Evolutionary conservation across 2,329 filamentous ascomycete genomes (phyloP).

Genomic region (Arthrobotrys musiformis): DNA sequence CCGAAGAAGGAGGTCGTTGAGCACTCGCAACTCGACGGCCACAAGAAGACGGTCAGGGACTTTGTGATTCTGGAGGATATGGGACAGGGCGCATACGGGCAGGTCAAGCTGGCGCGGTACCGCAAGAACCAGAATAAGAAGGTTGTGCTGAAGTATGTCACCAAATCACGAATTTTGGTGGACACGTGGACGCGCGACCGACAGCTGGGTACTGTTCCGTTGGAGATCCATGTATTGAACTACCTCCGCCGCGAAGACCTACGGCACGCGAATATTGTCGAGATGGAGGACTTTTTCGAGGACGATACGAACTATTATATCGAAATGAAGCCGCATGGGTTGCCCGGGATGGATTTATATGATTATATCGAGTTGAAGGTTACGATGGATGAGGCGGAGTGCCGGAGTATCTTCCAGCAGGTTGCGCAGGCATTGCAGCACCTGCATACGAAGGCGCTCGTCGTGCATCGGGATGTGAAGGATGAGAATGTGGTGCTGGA

Average conservation of each 20-base stretch:
- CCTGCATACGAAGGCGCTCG: slow-evolving; percentile 86
- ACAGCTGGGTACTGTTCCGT: slow-evolving; percentile 88
- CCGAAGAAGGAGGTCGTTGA: slow-evolving; percentile 62
- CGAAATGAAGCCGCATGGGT: slow-evolving; percentile 93
- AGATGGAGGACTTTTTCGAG: slow-evolving; percentile 79
- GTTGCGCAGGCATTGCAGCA: slow-evolving; percentile 90
- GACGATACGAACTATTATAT: slow-evolving; percentile 97
- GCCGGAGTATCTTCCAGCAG: slow-evolving; percentile 92
- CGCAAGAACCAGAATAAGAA: slow-evolving; percentile 80
- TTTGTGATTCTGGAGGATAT: slow-evolving; percentile 96
- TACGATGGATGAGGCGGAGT: slow-evolving; percentile 96
- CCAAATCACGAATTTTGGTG: slow-evolving; percentile 93
- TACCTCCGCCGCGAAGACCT: slow-evolving; percentile 81
- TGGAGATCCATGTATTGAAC: slow-evolving; percentile 97
- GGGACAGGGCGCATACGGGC: slow-evolving; percentile 97
- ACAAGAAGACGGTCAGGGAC: slow-evolving; percentile 86
- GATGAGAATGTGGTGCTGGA: slow-evolving; percentile 98
- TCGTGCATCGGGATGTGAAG: slow-evolving; percentile 98
- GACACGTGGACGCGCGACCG: slow-evolving; percentile 98
- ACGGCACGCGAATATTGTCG: slow-evolving; percentile 75
- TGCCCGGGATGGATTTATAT: slow-evolving; percentile 98
- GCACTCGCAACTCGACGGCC: slow-evolving; percentile 44
- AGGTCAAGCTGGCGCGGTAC: slow-evolving; percentile 92
- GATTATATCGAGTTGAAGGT: slow-evolving; percentile 97
- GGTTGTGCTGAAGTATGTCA: slow-evolving; percentile 96